Evolutionary conservation across 2,329 filamentous ascomycete genomes (phyloP), one percentile per base, ranked within the genome.

Genomic region (Talaromyces sp.): DNA sequence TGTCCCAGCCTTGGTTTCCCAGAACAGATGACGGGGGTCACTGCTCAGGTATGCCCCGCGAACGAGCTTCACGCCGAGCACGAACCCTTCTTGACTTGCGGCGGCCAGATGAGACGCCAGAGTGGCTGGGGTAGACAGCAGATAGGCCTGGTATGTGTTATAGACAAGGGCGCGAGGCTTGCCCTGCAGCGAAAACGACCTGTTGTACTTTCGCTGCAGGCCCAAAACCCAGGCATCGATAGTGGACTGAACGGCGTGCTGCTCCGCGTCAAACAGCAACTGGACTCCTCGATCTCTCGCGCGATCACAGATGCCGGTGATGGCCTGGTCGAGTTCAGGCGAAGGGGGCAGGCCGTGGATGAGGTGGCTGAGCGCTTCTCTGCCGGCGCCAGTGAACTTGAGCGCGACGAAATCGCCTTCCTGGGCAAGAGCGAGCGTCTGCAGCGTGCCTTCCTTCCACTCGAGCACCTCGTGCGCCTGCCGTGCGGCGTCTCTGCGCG

Each of bases 331-430:
- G 64, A 96, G 85, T 4, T 82, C 81, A 4, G 84, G 80, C 1
- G 86, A 85, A 0, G 91, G 88, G 1, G 83, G 80, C 3, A 86
- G 79, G 56, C 87, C 83, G 61, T 85, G 81, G 50, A 85, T 82
- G 33, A 96, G 83, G 59, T 86, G 82, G 64, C 85, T 82, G 10
- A 96, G 82, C 0, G 91, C 89, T 61, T 90, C 83, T 30, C 85
- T 82, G n/a, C 92, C 92, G 5, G 93, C 90, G 9, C 93, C 92
- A 1, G 90, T 93, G 82, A 96, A 93, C 70, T 89, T 89, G 66
- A 89, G 73, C 0, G 86, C 85, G 0, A 89, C 87, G 70, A 87
- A 89, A 65, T 89, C 86, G 16, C 85, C 82, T 56, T 67, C 65
- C 36, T 69, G 66, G 1, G 73, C 66, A 52, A 78, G 64, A 27